Evolutionary conservation across 352 stramenopile genomes (phyloP), one percentile per base, ranked within the genome.

Genomic region (Phytophthora aleatoria): DNA sequence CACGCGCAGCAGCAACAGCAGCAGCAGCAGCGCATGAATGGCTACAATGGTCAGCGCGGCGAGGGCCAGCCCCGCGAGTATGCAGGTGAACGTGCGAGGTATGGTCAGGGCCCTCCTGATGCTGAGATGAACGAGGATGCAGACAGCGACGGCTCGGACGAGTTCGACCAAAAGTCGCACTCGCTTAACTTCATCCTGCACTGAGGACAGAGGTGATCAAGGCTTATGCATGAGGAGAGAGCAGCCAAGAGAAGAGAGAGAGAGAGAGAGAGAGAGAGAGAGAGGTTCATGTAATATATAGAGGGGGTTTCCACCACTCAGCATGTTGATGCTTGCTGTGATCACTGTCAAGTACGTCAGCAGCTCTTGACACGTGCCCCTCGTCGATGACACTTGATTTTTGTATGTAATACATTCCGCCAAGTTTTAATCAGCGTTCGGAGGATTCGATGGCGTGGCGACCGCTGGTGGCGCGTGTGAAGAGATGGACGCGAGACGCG

Each of bases 171-270:
- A 43, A 93, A 93, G 71, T 88, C 79, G 44, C 85, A 93, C 67
- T 91, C 85, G 61, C 79, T 93, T 62, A 91, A 93, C 74, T 93
- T 90, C 49, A 93, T 93, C 36, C 66, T 93, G 62, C 83, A 91
- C 73, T 93, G 64, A 72, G 50, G 43, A 41, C 35, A 45, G 10
- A 16, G 35, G 42, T 52, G 38, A 53, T 35, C 8, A 60, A 55
- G 10, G 6, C 38, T 39, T 41, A 55, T 15, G 24, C 20, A 20
- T 20, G n/a, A 57, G 43, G 31, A 41, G 41, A 64, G 33, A 36
- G 45, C 33, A 54, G 48, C 30, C 6, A 28, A 15, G 31, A 53
- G 33, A 39, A 41, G n/a, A 20, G 16, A n/a, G 24, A 44, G 38
- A 24, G 7, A 44, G 38, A 44, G 11, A 44, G n/a, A n/a, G n/a